Conservation (phyloP, 2,329 filamentous ascomycete genomes). For the Xylariaceae sp. region DNA sequence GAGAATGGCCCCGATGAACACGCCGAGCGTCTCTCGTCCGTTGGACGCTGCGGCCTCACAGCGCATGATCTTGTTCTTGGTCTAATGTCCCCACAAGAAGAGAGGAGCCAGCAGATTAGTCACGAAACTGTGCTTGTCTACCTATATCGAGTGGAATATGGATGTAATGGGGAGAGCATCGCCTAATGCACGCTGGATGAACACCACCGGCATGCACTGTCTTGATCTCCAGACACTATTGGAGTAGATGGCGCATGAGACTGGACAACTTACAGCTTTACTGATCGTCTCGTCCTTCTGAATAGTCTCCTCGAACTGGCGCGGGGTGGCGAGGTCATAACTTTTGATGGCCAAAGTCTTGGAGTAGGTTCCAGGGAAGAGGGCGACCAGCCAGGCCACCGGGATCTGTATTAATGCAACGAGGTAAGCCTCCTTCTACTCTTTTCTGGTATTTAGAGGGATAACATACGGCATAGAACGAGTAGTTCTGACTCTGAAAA, state of each 20-base stretch:
- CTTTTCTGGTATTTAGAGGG: background rate
- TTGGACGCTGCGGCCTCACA: conserved; percentile 21
- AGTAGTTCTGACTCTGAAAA: conserved; percentile 24
- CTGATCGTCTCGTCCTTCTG: conserved; percentile 19
- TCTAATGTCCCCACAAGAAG: conserved; percentile 13
- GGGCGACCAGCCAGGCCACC: conserved; percentile 16
- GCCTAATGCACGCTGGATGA: background rate
- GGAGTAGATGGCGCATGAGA: background rate
- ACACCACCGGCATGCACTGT: background rate
- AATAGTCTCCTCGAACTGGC: conserved; percentile 13
- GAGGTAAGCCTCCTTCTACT: background rate
- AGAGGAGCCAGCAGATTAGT: conserved; percentile 1
- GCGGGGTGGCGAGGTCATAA: conserved; percentile 19
- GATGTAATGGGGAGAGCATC: background rate
- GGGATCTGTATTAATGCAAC: conserved; percentile 15
- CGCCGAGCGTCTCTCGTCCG: conserved; percentile 20
- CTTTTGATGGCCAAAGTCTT: conserved; percentile 9
- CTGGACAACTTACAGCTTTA: conserved; percentile 17
- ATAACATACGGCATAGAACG: conserved; percentile 22
- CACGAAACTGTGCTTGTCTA: background rate
- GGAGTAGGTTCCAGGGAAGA: conserved; percentile 12
- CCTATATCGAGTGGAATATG: background rate
- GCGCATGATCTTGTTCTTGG: conserved; percentile 23
- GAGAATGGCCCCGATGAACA: conserved; percentile 33
- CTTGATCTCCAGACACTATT: background rate